Conservation (phyloP, 306 rosid species). For the Acacia crassicarpa region DNA sequence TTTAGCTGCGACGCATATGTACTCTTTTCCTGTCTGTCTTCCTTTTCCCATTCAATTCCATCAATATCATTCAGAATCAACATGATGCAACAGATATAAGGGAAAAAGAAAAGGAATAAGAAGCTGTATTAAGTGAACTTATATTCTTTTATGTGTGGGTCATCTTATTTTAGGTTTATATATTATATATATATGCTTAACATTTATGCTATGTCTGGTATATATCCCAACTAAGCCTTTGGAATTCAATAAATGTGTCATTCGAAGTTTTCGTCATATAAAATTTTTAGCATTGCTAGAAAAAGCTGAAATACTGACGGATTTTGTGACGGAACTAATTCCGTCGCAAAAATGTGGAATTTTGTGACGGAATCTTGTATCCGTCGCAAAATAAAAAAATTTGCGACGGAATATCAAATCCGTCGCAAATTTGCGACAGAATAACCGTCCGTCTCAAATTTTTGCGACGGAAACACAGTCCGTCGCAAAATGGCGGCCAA, state of each 20-base stretch:
- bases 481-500: too few species aligned
- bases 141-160: not conserved
- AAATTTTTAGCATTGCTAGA: too few species aligned
- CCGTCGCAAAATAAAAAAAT: too few species aligned
- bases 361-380: too few species aligned
- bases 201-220: not conserved
- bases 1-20: not conserved
- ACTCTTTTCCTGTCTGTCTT: not conserved
- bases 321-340: too few species aligned
- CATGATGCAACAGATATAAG: not conserved
- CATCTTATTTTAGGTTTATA: not conserved
- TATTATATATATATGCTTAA: not conserved
- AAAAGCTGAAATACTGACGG: too few species aligned
- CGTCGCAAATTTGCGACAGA: too few species aligned
- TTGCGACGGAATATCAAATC: too few species aligned
- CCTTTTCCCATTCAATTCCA: not conserved
- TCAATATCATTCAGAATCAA: not conserved
- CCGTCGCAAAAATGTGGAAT: too few species aligned
- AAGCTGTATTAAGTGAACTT: not conserved
- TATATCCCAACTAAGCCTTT: not conserved
- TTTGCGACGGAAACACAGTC: too few species aligned
- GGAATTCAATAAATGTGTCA: not conserved
- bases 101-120: not conserved
- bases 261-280: not conserved
- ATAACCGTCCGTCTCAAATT: too few species aligned